Percentiles rank a stretch among this genome's conserved stretches.
These are phyloP conservation scores for Penicillium crystallinum DNA, from an alignment of 495 filamentous ascomycete species.

Conservation along the genomic window DNA sequence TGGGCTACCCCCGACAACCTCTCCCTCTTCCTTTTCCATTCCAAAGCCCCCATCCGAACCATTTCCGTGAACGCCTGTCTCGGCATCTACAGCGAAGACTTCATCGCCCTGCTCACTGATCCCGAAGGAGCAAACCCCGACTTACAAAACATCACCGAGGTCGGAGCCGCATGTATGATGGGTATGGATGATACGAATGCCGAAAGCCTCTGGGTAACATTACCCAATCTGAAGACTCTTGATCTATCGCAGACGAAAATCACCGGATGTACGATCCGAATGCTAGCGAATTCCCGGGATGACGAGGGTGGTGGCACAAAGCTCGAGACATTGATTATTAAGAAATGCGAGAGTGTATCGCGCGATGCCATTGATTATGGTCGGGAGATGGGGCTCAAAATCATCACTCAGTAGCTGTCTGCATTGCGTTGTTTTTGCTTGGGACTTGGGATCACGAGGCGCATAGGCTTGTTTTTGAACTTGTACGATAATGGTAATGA, in stretches of 20 bases:
- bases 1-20: conserved; percentile 20
- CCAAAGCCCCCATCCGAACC: conserved; percentile 21
- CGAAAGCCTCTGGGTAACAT: conserved; percentile 5
- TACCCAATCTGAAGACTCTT: conserved; percentile 27
- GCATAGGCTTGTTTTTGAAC: neutral
- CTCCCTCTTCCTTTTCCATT: conserved; percentile 11
- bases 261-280: conserved; percentile 33
- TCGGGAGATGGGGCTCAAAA: conserved; percentile 27
- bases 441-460: too few relatives aligned
- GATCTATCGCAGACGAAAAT: conserved; percentile 34
- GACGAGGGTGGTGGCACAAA: conserved; percentile 4
- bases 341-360: conserved; percentile 31
- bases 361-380: conserved; percentile 37
- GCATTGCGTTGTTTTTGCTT: too few relatives aligned
- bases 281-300: conserved; percentile 21
- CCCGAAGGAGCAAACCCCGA: neutral
- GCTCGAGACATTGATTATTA: conserved; percentile 24
- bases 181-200: conserved; percentile 21
- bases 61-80: conserved; percentile 30
- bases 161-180: conserved; percentile 24
- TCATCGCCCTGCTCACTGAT: conserved; percentile 8
- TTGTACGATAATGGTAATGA: too few relatives aligned
- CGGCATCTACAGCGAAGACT: conserved; percentile 5
- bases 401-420: conserved; percentile 21
- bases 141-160: conserved; percentile 19